Conservation (phyloP, 1,284 basidiomycete genomes). For the Volvariella surrecta region DNA sequence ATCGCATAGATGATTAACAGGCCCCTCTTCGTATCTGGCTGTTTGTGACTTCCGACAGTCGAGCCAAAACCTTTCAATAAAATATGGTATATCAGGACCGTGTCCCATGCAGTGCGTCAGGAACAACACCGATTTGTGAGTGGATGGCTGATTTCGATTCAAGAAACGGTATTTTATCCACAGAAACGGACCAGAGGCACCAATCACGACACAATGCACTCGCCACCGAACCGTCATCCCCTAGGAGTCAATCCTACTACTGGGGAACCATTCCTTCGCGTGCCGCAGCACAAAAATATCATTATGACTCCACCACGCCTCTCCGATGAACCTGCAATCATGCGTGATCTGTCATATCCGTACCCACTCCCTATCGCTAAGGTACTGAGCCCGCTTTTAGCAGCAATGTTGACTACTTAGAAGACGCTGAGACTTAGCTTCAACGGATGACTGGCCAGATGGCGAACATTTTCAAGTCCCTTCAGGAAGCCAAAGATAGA, state of each 20-base stretch:
- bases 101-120: no score
- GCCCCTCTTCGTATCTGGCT: no score
- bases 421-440: slow-evolving; percentile 23
- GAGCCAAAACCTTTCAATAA: no score
- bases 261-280: slow-evolving; percentile 43
- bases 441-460: slow-evolving; percentile 10
- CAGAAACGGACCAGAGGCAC: no score
- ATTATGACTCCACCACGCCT: slow-evolving; percentile 50
- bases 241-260: slow-evolving; percentile 31
- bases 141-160: no score
- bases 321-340: slow-evolving; percentile 29
- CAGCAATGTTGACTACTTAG: slow-evolving; percentile 17
- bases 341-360: slow-evolving; percentile 31
- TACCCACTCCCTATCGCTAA: slow-evolving; percentile 43
- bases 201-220: no score
- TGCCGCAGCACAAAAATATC: slow-evolving; percentile 40
- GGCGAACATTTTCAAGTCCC: slow-evolving; percentile 17
- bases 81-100: no score
- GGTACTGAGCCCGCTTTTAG: slow-evolving; percentile 15
- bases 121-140: no score
- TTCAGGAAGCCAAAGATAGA: slow-evolving; percentile 20
- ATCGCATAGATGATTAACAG: no score
- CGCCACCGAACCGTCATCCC: slow-evolving; percentile 11
- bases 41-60: no score
- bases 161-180: no score